Base-by-base conservation (phyloP, 140 eudicot genomes). In the Cichorium intybus region DNA sequence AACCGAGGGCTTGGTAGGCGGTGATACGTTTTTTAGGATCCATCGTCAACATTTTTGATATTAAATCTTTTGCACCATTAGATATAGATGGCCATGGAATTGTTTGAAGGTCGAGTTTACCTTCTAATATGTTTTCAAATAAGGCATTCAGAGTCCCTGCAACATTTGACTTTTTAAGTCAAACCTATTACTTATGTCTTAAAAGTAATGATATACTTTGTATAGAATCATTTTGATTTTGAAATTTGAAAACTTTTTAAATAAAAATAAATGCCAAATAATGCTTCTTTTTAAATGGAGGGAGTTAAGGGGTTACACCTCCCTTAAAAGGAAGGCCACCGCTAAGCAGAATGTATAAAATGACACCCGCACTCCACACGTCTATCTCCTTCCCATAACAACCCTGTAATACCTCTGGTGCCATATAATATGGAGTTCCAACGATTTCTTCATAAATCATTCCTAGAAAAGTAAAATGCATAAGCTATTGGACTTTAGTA, bases 1-100 rank as follows among this genome's bases (percentile, higher is more conserved):
- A 46, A 92, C 99, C 95, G 16, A 92, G 95, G 51, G 99, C 99
- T 71, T 88, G 81, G 18, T 77, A 93, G 7, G 99, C 95, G 10
- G 90, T 83, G 51, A 92, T 88, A 54, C 99, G 82, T 54, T 67
- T 66, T 67, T 72, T 83, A 21, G 96, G 96, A 66, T 92, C 79
- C 75, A 56, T 83, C 5, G 78, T 80, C 64, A 92, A 69, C 99
- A 92, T 92, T 75, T 81, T 92, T 58, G 60, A 68, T 57, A 92
- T 76, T 9, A 88, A 80, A 82, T 92, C 96, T 75, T 92, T 92
- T 4, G 99, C 96, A 17, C 87, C 73, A 2, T 47, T 51, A 6
- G 99, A 92, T 74, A 92, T 83, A 26, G 86, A 62, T 31, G 89
- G 95, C 95, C 97, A 89, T 4, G 97, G 97, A 21, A 76, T 23